Evolutionary conservation across 208 protist species (phyloP), one percentile per base, ranked within the genome.

Genomic region (Willaertia magna): DNA sequence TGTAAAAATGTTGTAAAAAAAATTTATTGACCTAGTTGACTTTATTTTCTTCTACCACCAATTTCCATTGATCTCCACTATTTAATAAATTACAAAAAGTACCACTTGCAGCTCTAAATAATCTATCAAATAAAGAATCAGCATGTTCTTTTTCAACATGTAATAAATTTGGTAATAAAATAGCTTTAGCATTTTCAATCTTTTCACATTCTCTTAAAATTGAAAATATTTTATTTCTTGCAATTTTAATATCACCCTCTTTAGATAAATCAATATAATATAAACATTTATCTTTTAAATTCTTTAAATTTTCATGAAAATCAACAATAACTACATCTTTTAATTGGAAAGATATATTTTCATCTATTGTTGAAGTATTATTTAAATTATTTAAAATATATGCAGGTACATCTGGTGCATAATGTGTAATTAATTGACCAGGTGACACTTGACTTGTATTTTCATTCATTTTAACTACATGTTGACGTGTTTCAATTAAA

Each of bases 201-300:
- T 83, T 83, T 55, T 83, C 78, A 55, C 78, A 47, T 7, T 55
- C 22, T 55, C 78, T 83, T n/a, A 83, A 83, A 20, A 83, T 47
- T 39, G 52, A 4, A 55, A 83, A 83, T 11, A 83, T 46, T 43
- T 40, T 43, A 34, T 49, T 83, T 55, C 46, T 49, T n/a, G 78
- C 78, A 26, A 47, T 26, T 9, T 39, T 22, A 43, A 83, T 55
- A 55, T 83, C 78, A 55, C 78, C 46, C 39, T 20, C 20, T 16
- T 7, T 14, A 39, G 78, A 83, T 42, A 83, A 83, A 55, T 83
- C 46, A 4, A 55, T 55, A 26, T 83, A 83, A 0, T 18, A 2
- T 0, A 83, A 22, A 55, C 26, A 49, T 22, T 39, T 7, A 43
- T 30, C 0, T 6, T 18, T 55, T 39, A 55, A 42, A 55, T 83